Conservation (phyloP, 305 asterid species). For the Fraxinus paxiana region DNA sequence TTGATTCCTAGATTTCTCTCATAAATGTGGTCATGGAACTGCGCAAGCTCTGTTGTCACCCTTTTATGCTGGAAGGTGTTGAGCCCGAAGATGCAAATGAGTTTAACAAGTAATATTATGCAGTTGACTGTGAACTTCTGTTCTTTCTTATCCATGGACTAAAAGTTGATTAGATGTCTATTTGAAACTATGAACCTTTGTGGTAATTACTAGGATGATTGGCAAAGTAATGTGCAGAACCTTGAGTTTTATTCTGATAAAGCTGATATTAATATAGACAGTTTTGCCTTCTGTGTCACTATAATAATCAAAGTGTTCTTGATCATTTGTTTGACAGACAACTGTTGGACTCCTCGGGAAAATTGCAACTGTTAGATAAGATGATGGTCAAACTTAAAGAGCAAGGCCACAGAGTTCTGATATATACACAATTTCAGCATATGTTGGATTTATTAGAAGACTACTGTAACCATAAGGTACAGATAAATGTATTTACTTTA, state of each 20-base stretch:
- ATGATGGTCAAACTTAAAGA: conserved; percentile 92
- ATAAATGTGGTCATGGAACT: conserved; percentile 98
- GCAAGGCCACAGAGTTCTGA: conserved; percentile 92
- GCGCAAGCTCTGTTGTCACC: conserved; percentile 97
- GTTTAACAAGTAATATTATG: conserved; percentile 60
- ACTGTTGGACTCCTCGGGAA: conserved; percentile 86
- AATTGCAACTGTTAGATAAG: conserved; percentile 87
- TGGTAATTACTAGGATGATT: conserved; percentile 4
- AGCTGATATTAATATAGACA: conserved; percentile 3
- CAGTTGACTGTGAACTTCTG: conserved; percentile 19
- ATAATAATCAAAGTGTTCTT: conserved; percentile 12
- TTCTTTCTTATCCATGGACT: conserved; percentile 24
- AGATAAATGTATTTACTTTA: conserved; percentile 18
- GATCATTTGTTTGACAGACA: conserved; percentile 41
- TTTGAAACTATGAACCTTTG: not conserved
- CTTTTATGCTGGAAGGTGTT: conserved; percentile 95
- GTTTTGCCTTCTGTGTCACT: not conserved
- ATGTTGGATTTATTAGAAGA: conserved; percentile 95
- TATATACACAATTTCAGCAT: conserved; percentile 92
- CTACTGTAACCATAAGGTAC: conserved; percentile 82
- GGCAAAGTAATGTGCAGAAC: conserved; percentile 10
- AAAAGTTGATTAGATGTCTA: conserved; percentile 12
- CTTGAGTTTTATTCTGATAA: conserved; percentile 17
- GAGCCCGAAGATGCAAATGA: conserved; percentile 83
- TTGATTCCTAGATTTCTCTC: conserved; percentile 69